Evolutionary conservation across 106 monocot genomes (phyloP).

Genomic region (Acanthochlamys bracteata): DNA sequence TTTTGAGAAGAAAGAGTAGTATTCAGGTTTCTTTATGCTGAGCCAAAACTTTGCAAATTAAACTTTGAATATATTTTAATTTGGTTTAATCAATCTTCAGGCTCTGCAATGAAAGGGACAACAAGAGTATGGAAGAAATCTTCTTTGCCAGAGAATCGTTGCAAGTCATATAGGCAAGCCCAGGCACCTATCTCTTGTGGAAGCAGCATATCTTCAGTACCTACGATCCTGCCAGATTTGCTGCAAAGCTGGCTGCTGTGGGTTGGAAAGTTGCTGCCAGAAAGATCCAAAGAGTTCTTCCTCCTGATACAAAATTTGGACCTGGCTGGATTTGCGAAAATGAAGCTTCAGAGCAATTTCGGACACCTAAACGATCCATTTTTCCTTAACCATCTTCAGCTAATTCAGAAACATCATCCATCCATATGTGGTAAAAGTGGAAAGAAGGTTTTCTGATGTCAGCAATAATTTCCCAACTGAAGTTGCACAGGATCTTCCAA

Average conservation of each 20-base stretch:
- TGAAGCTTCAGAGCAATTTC: slow-evolving; percentile 15
- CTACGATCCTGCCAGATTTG: slow-evolving; percentile 53
- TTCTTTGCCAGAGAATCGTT: slow-evolving; percentile 40
- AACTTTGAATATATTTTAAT: background rate
- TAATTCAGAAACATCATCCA: background rate
- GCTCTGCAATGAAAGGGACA: slow-evolving; percentile 37
- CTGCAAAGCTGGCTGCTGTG: slow-evolving; percentile 36
- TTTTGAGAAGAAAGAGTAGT: slow-evolving; percentile 48
- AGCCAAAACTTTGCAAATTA: background rate
- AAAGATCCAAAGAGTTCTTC: slow-evolving; percentile 31
- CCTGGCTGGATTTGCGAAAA: slow-evolving; percentile 45
- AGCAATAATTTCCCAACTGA: too few species aligned
- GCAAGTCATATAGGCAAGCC: slow-evolving; percentile 63
- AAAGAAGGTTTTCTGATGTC: background rate
- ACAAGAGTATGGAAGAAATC: slow-evolving; percentile 45
- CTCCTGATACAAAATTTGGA: slow-evolving; percentile 46
- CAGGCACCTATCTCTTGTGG: slow-evolving; percentile 6
- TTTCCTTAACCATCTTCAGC: background rate
- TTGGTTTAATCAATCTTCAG: slow-evolving; percentile 17
- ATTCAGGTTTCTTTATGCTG: slow-evolving; percentile 32
- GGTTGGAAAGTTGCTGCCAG: slow-evolving; percentile 41
- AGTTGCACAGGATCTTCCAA: too few species aligned
- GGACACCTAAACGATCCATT: background rate
- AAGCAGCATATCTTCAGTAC: slow-evolving; percentile 46
- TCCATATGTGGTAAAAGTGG: background rate